A percentile compares a stretch with the other conserved stretches of the same genome.
Evolutionary conservation across 768 basidiomycete genomes (phyloP).

Genomic region (Termitomyces sp.): DNA sequence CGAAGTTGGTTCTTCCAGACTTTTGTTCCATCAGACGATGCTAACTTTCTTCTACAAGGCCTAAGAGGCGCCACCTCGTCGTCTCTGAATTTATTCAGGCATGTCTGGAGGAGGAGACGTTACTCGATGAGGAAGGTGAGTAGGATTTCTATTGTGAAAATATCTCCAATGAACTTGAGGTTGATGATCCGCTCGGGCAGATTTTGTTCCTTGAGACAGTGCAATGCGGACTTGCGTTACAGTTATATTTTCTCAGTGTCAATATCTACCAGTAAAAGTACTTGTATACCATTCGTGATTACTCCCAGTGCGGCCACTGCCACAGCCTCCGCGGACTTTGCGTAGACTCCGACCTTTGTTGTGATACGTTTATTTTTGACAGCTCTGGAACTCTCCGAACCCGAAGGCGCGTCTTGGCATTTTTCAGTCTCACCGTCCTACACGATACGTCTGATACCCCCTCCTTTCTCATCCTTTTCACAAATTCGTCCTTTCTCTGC

Average conservation of each 20-base stretch:
- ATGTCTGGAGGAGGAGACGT: slow-evolving; percentile 78
- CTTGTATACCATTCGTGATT: not conserved
- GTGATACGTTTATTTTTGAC: slow-evolving; percentile 9
- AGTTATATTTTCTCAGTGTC: not conserved
- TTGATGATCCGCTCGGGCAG: slow-evolving; percentile 13
- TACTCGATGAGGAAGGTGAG: slow-evolving; percentile 84
- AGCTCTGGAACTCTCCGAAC: slow-evolving; percentile 2
- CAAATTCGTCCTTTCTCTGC: not conserved
- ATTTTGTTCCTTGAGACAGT: slow-evolving; percentile 22
- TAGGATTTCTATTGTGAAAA: slow-evolving; percentile 6
- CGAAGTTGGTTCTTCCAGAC: slow-evolving; percentile 47
- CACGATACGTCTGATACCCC: slow-evolving; percentile 7
- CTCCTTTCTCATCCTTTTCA: not conserved
- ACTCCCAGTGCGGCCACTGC: not conserved
- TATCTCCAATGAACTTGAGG: too few relatives aligned
- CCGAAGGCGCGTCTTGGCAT: slow-evolving; percentile 8
- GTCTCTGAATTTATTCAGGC: slow-evolving; percentile 74
- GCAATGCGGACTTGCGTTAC: not conserved
- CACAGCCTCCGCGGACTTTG: too few relatives aligned
- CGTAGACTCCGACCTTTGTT: not conserved
- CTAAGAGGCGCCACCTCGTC: slow-evolving; percentile 76
- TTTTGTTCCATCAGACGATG: not conserved
- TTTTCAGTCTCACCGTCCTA: slow-evolving; percentile 9
- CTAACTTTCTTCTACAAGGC: slow-evolving; percentile 41
- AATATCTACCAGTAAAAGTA: not conserved